Evolutionary conservation across 352 stramenopile genomes (phyloP).

Genomic region (Pythium grandisporangium): DNA sequence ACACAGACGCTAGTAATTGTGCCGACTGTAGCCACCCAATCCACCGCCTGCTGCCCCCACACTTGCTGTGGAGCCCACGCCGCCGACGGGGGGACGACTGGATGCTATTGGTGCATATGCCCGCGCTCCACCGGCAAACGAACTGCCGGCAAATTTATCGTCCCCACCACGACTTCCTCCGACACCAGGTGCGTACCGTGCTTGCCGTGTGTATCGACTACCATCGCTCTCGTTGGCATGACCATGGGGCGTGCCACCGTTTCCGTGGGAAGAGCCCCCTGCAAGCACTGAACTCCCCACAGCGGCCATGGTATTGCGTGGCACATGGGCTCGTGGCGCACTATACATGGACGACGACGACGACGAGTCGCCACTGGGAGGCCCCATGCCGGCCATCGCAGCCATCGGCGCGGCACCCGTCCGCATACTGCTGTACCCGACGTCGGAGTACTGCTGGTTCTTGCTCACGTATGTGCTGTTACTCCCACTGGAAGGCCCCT

Average conservation of each 20-base stretch:
- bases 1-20: conserved; percentile 67
- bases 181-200: conserved; percentile 67
- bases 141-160: no score
- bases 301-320: conserved; percentile 62
- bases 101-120: conserved; percentile 7
- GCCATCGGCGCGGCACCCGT: conserved; percentile 6
- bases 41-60: conserved; percentile 36
- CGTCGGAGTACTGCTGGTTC: conserved; percentile 45
- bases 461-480: conserved; percentile 29
- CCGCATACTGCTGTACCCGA: conserved; percentile 33
- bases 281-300: conserved; percentile 53
- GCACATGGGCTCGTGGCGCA: conserved; percentile 28
- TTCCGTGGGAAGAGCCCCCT: conserved; percentile 39
- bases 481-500: conserved; percentile 30
- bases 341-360: conserved; percentile 17
- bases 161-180: conserved; percentile 30
- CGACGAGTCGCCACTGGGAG: conserved; percentile 6
- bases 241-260: conserved; percentile 27
- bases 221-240: conserved; percentile 31
- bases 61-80: conserved; percentile 25
- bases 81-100: conserved; percentile 4
- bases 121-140: no score
- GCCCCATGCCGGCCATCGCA: conserved; percentile 6
- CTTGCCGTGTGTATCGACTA: conserved; percentile 73
- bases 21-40: conserved; percentile 56